A percentile compares a stretch with the other conserved stretches of the same genome.
Evolutionary conservation across 1,284 basidiomycete species (phyloP).

Genomic region (Cryptococcus maquisensis): DNA sequence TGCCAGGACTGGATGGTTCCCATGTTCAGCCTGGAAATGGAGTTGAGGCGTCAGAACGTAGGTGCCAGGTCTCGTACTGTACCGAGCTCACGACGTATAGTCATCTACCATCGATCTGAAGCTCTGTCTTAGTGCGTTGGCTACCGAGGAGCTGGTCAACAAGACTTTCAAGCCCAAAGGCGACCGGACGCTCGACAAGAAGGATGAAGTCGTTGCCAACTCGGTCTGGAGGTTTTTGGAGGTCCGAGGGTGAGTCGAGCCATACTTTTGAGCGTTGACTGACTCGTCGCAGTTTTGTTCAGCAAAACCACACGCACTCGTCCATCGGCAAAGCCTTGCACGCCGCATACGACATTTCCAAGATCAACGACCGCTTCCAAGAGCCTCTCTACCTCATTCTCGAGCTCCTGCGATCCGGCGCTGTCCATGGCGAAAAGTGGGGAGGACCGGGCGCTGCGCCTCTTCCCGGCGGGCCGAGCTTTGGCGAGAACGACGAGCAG

Average conservation of each 20-base stretch:
- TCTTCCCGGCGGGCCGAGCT: slow-evolving; percentile 91
- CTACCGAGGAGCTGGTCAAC: slow-evolving; percentile 67
- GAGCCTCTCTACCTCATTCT: slow-evolving; percentile 90
- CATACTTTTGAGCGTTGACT: not conserved
- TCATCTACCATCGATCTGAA: slow-evolving; percentile 97
- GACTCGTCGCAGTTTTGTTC: slow-evolving; percentile 61
- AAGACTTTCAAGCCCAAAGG: slow-evolving; percentile 57
- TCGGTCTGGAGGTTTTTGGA: slow-evolving; percentile 98
- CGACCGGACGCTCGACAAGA: slow-evolving; percentile 74
- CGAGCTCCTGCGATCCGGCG: slow-evolving; percentile 87
- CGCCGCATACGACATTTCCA: slow-evolving; percentile 67
- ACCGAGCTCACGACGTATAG: slow-evolving; percentile 46
- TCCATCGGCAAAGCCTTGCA: slow-evolving; percentile 86
- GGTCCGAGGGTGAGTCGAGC: slow-evolving; percentile 68
- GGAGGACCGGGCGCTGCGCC: slow-evolving; percentile 59
- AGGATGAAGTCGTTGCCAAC: slow-evolving; percentile 97
- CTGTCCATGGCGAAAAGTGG: slow-evolving; percentile 91
- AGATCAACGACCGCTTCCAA: slow-evolving; percentile 96
- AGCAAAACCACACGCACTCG: slow-evolving; percentile 78
- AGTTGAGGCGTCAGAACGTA: slow-evolving; percentile 91
- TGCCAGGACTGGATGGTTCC: slow-evolving; percentile 91
- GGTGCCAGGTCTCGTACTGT: slow-evolving; percentile 39
- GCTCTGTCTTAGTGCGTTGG: slow-evolving; percentile 86
- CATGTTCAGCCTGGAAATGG: slow-evolving; percentile 82
- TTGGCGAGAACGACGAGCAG: slow-evolving; percentile 85